Conservation (phyloP, 495 filamentous ascomycete genomes). For the Annulohypoxylon bovei region DNA sequence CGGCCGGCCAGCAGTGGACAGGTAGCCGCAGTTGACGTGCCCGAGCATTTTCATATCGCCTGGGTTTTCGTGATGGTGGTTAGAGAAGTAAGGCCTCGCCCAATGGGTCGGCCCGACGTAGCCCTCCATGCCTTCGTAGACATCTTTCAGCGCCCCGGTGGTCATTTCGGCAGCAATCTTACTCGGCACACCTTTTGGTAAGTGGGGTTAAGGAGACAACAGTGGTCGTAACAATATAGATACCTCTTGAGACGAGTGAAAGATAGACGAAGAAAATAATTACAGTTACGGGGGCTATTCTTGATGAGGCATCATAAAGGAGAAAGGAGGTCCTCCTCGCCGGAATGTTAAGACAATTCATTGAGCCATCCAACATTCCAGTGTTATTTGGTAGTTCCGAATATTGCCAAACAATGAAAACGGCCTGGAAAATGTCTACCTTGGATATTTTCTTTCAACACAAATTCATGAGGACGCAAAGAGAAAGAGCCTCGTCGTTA, state of each 20-base stretch:
- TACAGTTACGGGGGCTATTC: slow-evolving; percentile 28
- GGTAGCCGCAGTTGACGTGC: slow-evolving; percentile 62
- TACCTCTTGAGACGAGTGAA: slow-evolving; percentile 4
- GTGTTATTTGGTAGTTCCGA: slow-evolving; percentile 1
- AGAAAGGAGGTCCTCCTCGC: slow-evolving; percentile 23
- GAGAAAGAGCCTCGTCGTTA: neutral
- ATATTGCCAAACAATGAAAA: slow-evolving; percentile 35
- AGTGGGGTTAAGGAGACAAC: neutral
- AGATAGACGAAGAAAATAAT: neutral
- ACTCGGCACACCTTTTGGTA: slow-evolving; percentile 4
- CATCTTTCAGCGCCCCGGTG: slow-evolving; percentile 23
- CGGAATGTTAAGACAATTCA: slow-evolving; percentile 35
- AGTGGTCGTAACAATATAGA: slow-evolving; percentile 1
- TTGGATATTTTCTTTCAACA: neutral
- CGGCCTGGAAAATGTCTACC: slow-evolving; percentile 11
- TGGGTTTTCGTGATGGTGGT: slow-evolving; percentile 41
- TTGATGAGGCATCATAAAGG: slow-evolving; percentile 38
- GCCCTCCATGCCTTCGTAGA: slow-evolving; percentile 40
- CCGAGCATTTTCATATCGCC: slow-evolving; percentile 44
- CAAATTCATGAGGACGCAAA: neutral
- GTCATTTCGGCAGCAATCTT: slow-evolving; percentile 26
- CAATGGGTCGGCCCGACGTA: slow-evolving; percentile 41
- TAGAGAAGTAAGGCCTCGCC: slow-evolving; percentile 47
- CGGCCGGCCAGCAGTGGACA: slow-evolving; percentile 56
- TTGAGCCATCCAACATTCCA: slow-evolving; percentile 35